phyloP scores from a whole-genome alignment of 371 early-diverging fungal genomes.

The Actinomortierella wolfii region DNA sequence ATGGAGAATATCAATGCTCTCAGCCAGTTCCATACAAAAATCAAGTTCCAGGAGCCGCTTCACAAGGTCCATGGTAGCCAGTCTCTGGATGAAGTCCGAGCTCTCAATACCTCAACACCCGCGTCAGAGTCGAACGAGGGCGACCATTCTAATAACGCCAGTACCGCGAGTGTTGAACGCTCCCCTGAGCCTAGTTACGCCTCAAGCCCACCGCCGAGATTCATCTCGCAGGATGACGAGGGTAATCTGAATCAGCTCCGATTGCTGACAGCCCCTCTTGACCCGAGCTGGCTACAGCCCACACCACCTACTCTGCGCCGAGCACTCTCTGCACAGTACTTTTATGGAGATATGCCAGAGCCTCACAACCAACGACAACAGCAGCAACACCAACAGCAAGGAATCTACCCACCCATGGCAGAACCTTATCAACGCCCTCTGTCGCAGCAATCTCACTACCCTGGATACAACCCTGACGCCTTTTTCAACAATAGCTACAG shows the following conservation, averaged over 20 bases:
- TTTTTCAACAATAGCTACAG: slow-evolving; percentile 17
- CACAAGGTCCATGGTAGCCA: slow-evolving; percentile 9
- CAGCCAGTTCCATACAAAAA: slow-evolving; percentile 4
- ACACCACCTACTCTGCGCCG: slow-evolving; percentile 27
- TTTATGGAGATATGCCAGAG: slow-evolving; percentile 35
- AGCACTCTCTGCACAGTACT: slow-evolving; percentile 27
- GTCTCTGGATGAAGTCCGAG: slow-evolving; percentile 37
- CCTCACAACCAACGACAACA: slow-evolving; percentile 16
- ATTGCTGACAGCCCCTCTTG: slow-evolving; percentile 29
- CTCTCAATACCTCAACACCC: background rate
- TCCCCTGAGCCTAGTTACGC: background rate
- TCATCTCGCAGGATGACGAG: slow-evolving; percentile 28
- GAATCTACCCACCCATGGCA: too few relatives aligned
- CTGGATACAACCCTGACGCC: slow-evolving; percentile 8
- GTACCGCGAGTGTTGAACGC: background rate
- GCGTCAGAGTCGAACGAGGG: slow-evolving; percentile 1
- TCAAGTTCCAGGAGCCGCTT: slow-evolving; percentile 17
- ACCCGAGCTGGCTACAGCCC: slow-evolving; percentile 38
- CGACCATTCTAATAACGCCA: too few relatives aligned
- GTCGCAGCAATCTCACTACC: slow-evolving; percentile 13
- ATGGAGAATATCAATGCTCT: slow-evolving; percentile 20
- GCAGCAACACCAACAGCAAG: slow-evolving; percentile 12
- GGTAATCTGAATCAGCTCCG: slow-evolving; percentile 37
- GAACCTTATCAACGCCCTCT: slow-evolving; percentile 20
- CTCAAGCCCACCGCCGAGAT: slow-evolving; percentile 27